These are phyloP conservation scores for Batkoa obscura DNA, from an alignment of 371 early-diverging fungal genomes.

Conservation along the genomic window DNA sequence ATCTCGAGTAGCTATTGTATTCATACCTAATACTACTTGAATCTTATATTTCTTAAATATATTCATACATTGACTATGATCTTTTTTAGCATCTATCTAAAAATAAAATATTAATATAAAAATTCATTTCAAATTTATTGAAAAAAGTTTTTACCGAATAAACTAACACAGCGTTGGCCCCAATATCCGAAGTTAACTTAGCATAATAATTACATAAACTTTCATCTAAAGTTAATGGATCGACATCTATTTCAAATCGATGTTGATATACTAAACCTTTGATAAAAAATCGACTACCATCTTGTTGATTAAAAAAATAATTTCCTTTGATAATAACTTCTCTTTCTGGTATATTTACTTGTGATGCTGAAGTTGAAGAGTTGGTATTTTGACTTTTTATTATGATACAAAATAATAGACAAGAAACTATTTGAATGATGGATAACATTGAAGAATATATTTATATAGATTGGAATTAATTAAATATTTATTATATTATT, in stretches of 20 bases:
- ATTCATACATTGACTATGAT: not conserved
- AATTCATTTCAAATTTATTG: not conserved
- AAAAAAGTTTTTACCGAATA: not conserved
- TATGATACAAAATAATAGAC: too few relatives aligned
- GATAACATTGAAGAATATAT: too few relatives aligned
- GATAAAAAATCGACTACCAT: not conserved
- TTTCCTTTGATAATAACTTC: too few relatives aligned
- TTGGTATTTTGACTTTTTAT: too few relatives aligned
- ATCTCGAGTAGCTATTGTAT: not conserved
- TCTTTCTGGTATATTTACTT: too few relatives aligned
- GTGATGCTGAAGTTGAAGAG: too few relatives aligned
- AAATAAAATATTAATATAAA: not conserved
- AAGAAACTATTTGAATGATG: too few relatives aligned
- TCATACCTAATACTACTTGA: not conserved
- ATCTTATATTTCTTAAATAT: not conserved
- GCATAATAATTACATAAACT: not conserved
- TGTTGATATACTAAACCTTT: not conserved
- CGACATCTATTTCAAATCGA: not conserved
- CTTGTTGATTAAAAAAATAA: too few relatives aligned
- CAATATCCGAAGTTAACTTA: not conserved
- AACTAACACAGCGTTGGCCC: not conserved
- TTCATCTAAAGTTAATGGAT: not conserved
- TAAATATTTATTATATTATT: too few relatives aligned
- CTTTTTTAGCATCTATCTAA: not conserved
- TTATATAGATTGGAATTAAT: too few relatives aligned